These are phyloP conservation scores for Globisporangium polare DNA, from an alignment of 352 stramenopile genomes.

Conservation along the genomic window DNA sequence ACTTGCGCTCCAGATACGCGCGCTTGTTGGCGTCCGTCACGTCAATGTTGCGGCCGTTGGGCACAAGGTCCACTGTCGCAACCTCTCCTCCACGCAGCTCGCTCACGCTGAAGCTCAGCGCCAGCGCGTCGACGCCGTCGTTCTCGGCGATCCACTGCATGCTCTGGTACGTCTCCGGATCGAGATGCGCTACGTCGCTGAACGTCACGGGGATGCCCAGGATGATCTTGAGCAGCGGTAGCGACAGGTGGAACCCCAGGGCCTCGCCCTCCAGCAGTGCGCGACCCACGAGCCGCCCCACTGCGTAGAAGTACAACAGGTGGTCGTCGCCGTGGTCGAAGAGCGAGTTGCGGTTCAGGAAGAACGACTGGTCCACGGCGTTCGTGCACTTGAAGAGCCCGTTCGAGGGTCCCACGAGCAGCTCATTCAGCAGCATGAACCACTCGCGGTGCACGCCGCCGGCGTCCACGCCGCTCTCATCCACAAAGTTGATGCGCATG, in stretches of 20 bases:
- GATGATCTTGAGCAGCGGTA: slow-evolving; percentile 46
- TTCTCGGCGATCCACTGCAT: slow-evolving; percentile 47
- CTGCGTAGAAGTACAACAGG: slow-evolving; percentile 40
- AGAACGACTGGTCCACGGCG: slow-evolving; percentile 41
- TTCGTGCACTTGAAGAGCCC: slow-evolving; percentile 45
- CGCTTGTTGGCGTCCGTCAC: slow-evolving; percentile 91
- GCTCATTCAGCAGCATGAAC: slow-evolving; percentile 62
- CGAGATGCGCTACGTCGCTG: slow-evolving; percentile 36
- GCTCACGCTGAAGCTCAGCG: slow-evolving; percentile 36
- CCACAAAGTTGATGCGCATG: slow-evolving; percentile 70
- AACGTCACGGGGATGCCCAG: slow-evolving; percentile 37
- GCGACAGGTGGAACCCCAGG: slow-evolving; percentile 86
- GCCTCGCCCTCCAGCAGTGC: slow-evolving; percentile 85
- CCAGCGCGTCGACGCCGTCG: slow-evolving; percentile 31
- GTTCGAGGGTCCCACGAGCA: slow-evolving; percentile 26
- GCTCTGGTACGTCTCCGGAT: slow-evolving; percentile 42
- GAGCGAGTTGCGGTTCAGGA: slow-evolving; percentile 39
- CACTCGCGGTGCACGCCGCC: slow-evolving; percentile 77
- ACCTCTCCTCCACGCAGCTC: slow-evolving; percentile 16
- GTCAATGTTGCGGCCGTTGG: slow-evolving; percentile 39
- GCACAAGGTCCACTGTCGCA: slow-evolving; percentile 34
- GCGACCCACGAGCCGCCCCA: slow-evolving; percentile 42
- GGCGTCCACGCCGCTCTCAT: slow-evolving; percentile 67
- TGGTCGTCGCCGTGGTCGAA: slow-evolving; percentile 29
- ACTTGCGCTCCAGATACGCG: slow-evolving; percentile 84